phyloP scores from a whole-genome alignment of 352 stramenopile species.

The Phytophthora sp. region DNA sequence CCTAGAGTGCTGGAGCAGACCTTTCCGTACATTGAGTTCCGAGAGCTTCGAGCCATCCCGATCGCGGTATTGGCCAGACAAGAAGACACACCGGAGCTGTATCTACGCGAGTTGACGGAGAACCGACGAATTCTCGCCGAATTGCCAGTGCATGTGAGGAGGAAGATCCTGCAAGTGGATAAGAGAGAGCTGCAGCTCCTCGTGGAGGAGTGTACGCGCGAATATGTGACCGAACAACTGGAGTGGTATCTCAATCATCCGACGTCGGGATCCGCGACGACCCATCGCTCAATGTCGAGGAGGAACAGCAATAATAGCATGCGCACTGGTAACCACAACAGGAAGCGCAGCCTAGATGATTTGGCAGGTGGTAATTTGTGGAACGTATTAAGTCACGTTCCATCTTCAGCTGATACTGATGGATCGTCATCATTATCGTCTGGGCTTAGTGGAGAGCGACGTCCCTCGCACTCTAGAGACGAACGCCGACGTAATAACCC shows the following conservation, averaged over 20 bases:
- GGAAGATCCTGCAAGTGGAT: conserved; percentile 85
- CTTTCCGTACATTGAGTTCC: conserved; percentile 90
- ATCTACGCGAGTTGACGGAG: conserved; percentile 81
- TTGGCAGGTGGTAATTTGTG: conserved; percentile 48
- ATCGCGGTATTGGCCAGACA: conserved; percentile 85
- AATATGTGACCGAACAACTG: conserved; percentile 72
- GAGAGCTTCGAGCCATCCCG: conserved; percentile 81
- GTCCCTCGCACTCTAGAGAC: conserved; percentile 51
- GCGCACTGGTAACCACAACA: conserved; percentile 22
- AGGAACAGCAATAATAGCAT: conserved; percentile 37
- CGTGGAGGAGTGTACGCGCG: conserved; percentile 76
- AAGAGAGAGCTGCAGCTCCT: conserved; percentile 69
- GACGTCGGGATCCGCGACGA: conserved; percentile 14
- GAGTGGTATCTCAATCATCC: conserved; percentile 74
- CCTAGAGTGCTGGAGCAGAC: conserved; percentile 76
- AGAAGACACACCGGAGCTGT: conserved; percentile 78
- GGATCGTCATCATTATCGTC: conserved; percentile 32
- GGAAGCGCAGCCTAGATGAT: conserved; percentile 44
- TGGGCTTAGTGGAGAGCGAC: conserved; percentile 38
- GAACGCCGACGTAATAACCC: conserved; percentile 75
- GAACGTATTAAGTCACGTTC: conserved; percentile 79
- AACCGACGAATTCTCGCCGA: conserved; percentile 81
- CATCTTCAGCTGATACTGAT: conserved; percentile 40
- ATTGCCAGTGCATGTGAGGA: conserved; percentile 80
- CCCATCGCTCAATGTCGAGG: conserved; percentile 25